Conservation (phyloP, 176 grass and related monocot species). For the Oryza officinalis region DNA sequence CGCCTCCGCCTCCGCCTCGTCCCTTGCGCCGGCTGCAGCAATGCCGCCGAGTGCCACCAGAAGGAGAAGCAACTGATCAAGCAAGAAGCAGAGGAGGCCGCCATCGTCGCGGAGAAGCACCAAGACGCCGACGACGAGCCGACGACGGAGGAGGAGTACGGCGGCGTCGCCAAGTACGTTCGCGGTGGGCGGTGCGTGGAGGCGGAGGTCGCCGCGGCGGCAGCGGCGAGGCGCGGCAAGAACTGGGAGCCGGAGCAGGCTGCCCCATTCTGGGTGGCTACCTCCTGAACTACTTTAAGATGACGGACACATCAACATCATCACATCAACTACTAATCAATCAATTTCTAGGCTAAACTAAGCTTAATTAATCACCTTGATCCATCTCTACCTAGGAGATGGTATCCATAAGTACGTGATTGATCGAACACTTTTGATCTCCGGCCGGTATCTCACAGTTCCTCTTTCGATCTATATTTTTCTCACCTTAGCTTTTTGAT, state of each 20-base stretch:
- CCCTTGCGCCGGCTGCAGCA: background rate
- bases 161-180: constrained; percentile 39
- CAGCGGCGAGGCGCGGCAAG: constrained; percentile 16
- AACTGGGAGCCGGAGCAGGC: constrained; percentile 32
- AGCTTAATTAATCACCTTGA: background rate
- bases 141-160: background rate
- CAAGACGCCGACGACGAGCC: background rate
- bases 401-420: background rate
- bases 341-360: background rate
- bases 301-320: background rate
- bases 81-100: background rate
- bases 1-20: constrained; percentile 52
- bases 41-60: background rate
- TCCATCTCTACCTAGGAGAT: constrained; percentile 14
- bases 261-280: constrained; percentile 22
- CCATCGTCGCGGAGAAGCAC: background rate
- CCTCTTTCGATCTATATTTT: constrained; percentile 1
- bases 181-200: constrained; percentile 46
- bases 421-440: background rate
- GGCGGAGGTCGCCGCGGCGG: constrained; percentile 15
- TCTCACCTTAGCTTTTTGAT: background rate
- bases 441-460: background rate
- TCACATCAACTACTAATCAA: background rate
- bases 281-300: background rate
- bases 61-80: constrained; percentile 9